phyloP scores from a whole-genome alignment of 495 filamentous ascomycete species.

The Trypethelium eluteriae region DNA sequence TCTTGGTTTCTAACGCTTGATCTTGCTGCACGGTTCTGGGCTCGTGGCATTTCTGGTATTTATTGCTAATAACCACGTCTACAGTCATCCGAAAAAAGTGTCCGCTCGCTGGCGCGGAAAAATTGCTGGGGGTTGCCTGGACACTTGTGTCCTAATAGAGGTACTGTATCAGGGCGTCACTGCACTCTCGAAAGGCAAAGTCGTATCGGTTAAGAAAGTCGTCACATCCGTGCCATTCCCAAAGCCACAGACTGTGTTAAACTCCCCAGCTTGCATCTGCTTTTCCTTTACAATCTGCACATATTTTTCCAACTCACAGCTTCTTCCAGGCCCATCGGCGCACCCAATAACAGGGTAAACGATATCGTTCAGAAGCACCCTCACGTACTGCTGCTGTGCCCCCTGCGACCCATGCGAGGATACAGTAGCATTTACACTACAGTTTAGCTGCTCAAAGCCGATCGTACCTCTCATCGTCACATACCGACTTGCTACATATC shows the following conservation, averaged over 20 bases:
- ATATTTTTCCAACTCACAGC: slow-evolving; percentile 17
- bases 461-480: slow-evolving; percentile 41
- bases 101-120: no score
- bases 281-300: slow-evolving; percentile 14
- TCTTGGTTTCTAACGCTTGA: background rate
- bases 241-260: slow-evolving; percentile 18
- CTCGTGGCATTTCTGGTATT: no score
- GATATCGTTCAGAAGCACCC: background rate
- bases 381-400: background rate
- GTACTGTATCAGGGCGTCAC: slow-evolving; percentile 16
- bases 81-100: no score
- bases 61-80: no score
- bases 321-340: slow-evolving; percentile 15
- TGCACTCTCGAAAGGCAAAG: slow-evolving; percentile 17
- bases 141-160: no score
- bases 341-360: slow-evolving; percentile 13
- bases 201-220: slow-evolving; percentile 19
- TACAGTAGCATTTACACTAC: slow-evolving; percentile 4
- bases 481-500: slow-evolving; percentile 41
- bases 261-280: slow-evolving; percentile 12
- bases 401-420: slow-evolving; percentile 17
- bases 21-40: no score
- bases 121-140: no score
- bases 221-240: slow-evolving; percentile 19
- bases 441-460: slow-evolving; percentile 20